Percentiles rank a stretch among this genome's conserved stretches.
Evolutionary conservation across 2,329 filamentous ascomycete species (phyloP).

Genomic region (Alternaria infectoria): DNA sequence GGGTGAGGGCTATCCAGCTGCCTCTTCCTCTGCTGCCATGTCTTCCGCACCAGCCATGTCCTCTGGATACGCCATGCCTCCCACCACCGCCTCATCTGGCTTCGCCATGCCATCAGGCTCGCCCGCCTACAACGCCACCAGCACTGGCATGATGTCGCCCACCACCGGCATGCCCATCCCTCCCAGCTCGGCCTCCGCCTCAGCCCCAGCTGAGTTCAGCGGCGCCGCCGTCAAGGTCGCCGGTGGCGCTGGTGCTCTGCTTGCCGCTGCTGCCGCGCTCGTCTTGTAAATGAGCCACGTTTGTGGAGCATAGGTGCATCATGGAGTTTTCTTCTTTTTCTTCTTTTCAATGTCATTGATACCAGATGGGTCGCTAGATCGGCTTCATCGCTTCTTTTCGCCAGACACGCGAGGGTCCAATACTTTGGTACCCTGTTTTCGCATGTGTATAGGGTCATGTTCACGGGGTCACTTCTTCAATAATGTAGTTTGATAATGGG

Average conservation of each 20-base stretch:
- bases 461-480: not conserved
- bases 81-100: slow-evolving; percentile 12
- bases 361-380: slow-evolving; percentile 19
- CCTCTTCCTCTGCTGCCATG: not conserved
- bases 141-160: slow-evolving; percentile 14
- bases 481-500: slow-evolving; percentile 13
- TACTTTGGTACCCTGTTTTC: slow-evolving; percentile 2
- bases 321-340: slow-evolving; percentile 17
- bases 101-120: slow-evolving; percentile 17
- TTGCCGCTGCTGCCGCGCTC: slow-evolving; percentile 32
- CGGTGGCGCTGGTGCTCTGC: slow-evolving; percentile 27
- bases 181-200: slow-evolving; percentile 19
- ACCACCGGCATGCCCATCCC: slow-evolving; percentile 21
- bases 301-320: slow-evolving; percentile 14
- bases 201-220: slow-evolving; percentile 23
- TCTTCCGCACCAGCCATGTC: not conserved
- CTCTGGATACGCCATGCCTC: not conserved
- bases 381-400: not conserved
- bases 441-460: slow-evolving; percentile 4
- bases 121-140: slow-evolving; percentile 19
- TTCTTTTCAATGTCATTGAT: slow-evolving; percentile 19
- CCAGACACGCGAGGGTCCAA: not conserved
- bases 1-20: slow-evolving; percentile 42
- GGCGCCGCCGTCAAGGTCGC: slow-evolving; percentile 28
- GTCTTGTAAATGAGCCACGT: slow-evolving; percentile 39